These are phyloP conservation scores for Tylopilus felleus DNA, from an alignment of 768 basidiomycete species.

Conservation along the genomic window DNA sequence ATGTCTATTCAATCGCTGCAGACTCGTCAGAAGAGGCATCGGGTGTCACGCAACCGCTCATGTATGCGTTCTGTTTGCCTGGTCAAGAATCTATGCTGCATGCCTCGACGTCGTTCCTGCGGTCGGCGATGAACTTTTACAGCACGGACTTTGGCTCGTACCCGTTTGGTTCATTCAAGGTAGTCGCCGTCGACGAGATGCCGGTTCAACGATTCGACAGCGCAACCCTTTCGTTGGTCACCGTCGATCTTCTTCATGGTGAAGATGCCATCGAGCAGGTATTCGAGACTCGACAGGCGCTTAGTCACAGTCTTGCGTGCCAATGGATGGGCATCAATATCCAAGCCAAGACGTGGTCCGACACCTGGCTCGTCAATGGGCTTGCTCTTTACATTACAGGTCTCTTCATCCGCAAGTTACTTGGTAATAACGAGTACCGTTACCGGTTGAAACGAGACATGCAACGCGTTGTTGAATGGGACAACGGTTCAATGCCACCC, in stretches of 20 bases:
- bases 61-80: slow-evolving; percentile 91
- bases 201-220: slow-evolving; percentile 79
- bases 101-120: slow-evolving; percentile 70
- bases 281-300: slow-evolving; percentile 80
- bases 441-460: slow-evolving; percentile 96
- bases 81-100: slow-evolving; percentile 74
- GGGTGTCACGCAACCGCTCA: slow-evolving; percentile 63
- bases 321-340: slow-evolving; percentile 99
- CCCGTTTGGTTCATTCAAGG: slow-evolving; percentile 91
- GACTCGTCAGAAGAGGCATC: slow-evolving; percentile 63
- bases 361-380: slow-evolving; percentile 96
- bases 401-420: slow-evolving; percentile 77
- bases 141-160: slow-evolving; percentile 92
- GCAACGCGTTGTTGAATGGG: slow-evolving; percentile 84
- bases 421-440: slow-evolving; percentile 97
- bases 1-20: slow-evolving; percentile 64
- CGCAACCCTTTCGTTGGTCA: slow-evolving; percentile 77
- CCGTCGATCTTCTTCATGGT: slow-evolving; percentile 79
- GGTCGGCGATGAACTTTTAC: slow-evolving; percentile 90
- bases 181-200: slow-evolving; percentile 91
- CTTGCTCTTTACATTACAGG: slow-evolving; percentile 88
- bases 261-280: slow-evolving; percentile 92
- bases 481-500: slow-evolving; percentile 86
- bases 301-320: slow-evolving; percentile 85
- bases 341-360: slow-evolving; percentile 87